These are phyloP conservation scores for Effrenium voratum DNA, from an alignment of 73 alveolate species.

Conservation along the genomic window DNA sequence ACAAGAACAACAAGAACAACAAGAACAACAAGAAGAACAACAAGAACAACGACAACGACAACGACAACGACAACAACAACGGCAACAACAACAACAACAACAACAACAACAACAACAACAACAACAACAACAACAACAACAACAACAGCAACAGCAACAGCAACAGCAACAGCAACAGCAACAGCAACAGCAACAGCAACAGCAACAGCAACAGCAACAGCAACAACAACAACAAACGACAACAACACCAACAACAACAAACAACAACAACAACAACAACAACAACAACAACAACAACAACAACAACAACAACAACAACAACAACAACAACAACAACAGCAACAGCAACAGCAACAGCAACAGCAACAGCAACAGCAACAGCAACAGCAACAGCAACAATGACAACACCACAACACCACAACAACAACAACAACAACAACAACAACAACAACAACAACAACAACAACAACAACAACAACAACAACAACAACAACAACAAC, in stretches of 20 bases:
- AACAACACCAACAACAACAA: too few relatives aligned
- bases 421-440: too few relatives aligned
- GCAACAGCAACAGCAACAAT: neutral
- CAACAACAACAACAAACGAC: neutral
- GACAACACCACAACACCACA: too few relatives aligned
- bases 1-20: constrained; percentile 8
- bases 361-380: neutral
- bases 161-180: neutral
- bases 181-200: neutral
- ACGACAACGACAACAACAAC: neutral
- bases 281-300: neutral
- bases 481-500: too few relatives aligned
- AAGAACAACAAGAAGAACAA: neutral
- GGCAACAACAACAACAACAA: neutral
- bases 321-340: neutral
- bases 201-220: neutral
- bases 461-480: too few relatives aligned
- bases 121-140: neutral
- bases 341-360: neutral
- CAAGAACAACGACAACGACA: neutral
- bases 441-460: too few relatives aligned
- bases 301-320: neutral
- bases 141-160: neutral
- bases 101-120: neutral
- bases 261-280: neutral